Evolutionary conservation across 2,329 filamentous ascomycete genomes (phyloP).

Genomic region (Lachnellula hyalina): DNA sequence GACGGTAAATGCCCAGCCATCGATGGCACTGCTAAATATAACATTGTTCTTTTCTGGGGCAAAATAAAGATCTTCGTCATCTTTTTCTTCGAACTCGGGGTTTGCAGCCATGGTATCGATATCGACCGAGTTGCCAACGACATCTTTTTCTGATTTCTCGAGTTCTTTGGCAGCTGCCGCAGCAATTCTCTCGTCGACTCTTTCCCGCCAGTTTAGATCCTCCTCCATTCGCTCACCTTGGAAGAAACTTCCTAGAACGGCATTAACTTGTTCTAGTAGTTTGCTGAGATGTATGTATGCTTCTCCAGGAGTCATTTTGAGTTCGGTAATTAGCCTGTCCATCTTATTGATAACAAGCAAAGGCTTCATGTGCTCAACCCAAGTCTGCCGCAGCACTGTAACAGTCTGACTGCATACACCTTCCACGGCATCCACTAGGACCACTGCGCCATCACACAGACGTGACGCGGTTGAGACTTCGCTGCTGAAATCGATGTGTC

Average conservation of each 20-base stretch:
- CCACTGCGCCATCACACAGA: slow-evolving; percentile 88
- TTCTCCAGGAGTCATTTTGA: slow-evolving; percentile 87
- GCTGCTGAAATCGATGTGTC: slow-evolving; percentile 97
- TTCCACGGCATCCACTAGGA: slow-evolving; percentile 93
- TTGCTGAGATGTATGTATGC: slow-evolving; percentile 86
- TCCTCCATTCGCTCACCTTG: slow-evolving; percentile 98
- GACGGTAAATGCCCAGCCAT: slow-evolving; percentile 98
- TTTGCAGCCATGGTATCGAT: slow-evolving; percentile 52
- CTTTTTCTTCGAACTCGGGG: slow-evolving; percentile 76
- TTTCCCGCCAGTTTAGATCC: slow-evolving; percentile 91
- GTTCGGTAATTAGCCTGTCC: slow-evolving; percentile 86
- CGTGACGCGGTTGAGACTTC: slow-evolving; percentile 95
- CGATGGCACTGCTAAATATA: slow-evolving; percentile 95
- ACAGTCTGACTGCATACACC: slow-evolving; percentile 98
- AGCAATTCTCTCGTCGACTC: slow-evolving; percentile 78
- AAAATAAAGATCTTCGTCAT: slow-evolving; percentile 97
- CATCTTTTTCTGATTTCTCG: slow-evolving; percentile 33
- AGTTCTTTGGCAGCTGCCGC: slow-evolving; percentile 61
- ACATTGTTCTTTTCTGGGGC: slow-evolving; percentile 98
- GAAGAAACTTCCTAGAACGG: slow-evolving; percentile 94
- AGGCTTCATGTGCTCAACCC: slow-evolving; percentile 92
- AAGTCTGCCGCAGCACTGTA: slow-evolving; percentile 89
- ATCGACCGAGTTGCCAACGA: slow-evolving; percentile 32
- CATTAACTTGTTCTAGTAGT: slow-evolving; percentile 92
- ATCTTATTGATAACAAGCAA: slow-evolving; percentile 98